Conservation (phyloP, 306 rosid genomes). For the Cucumis hystrix region DNA sequence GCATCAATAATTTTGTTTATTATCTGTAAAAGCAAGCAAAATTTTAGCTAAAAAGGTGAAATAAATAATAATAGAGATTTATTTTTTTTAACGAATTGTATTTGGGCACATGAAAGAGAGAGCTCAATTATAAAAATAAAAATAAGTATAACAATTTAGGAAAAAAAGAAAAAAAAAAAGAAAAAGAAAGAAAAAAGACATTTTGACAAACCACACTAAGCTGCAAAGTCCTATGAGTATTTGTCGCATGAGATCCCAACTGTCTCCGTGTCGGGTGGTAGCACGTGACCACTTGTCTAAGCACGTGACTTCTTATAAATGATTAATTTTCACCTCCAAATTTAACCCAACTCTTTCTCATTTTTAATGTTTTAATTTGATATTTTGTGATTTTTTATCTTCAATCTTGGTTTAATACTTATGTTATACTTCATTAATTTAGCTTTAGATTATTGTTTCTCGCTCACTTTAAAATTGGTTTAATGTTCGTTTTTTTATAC, state of each 20-base stretch:
- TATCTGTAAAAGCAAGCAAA: conserved; percentile 14
- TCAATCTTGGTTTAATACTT: no score
- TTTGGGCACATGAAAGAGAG: background rate
- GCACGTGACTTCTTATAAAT: background rate
- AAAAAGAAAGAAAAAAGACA: background rate
- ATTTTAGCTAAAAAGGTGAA: conserved; percentile 12
- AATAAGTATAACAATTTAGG: background rate
- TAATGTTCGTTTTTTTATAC: no score
- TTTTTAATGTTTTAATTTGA: background rate
- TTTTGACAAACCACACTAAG: background rate
- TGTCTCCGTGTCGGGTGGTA: conserved; percentile 2
- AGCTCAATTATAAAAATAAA: background rate
- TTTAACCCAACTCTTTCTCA: background rate
- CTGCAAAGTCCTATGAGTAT: conserved; percentile 3
- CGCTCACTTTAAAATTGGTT: background rate
- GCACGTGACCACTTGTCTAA: conserved; percentile 3
- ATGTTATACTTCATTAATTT: background rate
- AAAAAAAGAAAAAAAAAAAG: background rate
- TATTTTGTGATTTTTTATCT: background rate
- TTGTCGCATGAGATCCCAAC: conserved; percentile 16
- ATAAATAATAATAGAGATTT: background rate
- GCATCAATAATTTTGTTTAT: conserved; percentile 15
- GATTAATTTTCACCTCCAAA: background rate
- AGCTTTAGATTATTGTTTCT: no score
- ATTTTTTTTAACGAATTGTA: background rate